A percentile compares a stretch with the other conserved stretches of the same genome.
These are phyloP conservation scores for Acanthamoeba triangularis DNA, from an alignment of 208 protist species.

Conservation along the genomic window DNA sequence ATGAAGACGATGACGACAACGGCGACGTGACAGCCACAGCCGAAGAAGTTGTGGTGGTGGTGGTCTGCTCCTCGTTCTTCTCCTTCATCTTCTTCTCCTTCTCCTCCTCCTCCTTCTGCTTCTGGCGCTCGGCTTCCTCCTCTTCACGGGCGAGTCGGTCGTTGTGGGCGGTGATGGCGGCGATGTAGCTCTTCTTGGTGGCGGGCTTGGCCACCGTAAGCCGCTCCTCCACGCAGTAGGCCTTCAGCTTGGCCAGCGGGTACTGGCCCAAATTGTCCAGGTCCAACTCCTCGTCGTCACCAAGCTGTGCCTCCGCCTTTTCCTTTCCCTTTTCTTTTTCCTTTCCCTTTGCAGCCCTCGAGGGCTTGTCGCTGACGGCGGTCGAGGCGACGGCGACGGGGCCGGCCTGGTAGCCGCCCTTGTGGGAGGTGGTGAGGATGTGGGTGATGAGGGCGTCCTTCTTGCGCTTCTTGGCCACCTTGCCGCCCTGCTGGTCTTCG, in stretches of 20 bases:
- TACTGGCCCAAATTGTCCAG: not conserved
- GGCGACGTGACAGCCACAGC: not conserved
- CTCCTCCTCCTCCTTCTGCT: not conserved
- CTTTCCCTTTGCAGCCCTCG: not conserved
- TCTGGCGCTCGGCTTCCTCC: not conserved
- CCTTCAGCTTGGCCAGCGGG: not conserved
- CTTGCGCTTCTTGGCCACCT: not conserved
- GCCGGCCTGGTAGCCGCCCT: not conserved
- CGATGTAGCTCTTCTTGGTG: slow-evolving; percentile 18
- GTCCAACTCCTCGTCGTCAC: not conserved
- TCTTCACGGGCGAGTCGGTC: not conserved
- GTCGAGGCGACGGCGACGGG: not conserved
- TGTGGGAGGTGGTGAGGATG: not conserved
- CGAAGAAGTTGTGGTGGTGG: not conserved
- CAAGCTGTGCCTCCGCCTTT: not conserved
- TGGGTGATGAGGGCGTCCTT: not conserved
- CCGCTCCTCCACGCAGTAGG: not conserved
- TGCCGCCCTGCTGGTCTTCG: not conserved
- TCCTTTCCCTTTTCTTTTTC: not conserved
- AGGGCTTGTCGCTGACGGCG: not conserved
- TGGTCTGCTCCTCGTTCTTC: not conserved
- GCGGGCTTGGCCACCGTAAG: not conserved
- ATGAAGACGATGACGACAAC: not conserved
- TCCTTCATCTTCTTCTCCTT: not conserved
- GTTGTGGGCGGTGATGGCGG: slow-evolving; percentile 5